Evolutionary conservation across 345 rosid species (phyloP), one percentile per base, ranked within the genome.

Genomic region (Leavenworthia alabamica): DNA sequence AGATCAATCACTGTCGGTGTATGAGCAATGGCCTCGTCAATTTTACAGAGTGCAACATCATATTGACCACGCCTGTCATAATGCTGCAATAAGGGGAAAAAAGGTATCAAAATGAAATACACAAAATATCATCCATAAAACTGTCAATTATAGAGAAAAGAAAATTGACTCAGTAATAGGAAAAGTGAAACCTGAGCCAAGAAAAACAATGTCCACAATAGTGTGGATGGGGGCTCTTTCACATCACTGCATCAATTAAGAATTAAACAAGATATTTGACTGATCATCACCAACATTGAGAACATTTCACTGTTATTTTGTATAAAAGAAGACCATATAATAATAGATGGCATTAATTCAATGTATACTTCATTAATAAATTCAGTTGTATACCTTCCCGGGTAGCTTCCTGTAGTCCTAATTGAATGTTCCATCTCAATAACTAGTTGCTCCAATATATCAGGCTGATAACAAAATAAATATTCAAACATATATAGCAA

Each of bases 1-100:
- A 90, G 74, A 80, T 94, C 97, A 79, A 94, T 94, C 53, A 94
- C 96, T 20, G 99, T 94, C 16, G 97, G 99, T 45, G 99, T 94
- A 72, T 90, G 97, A 63, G 70, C 75, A 57, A 94, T 86, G 62
- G 97, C 97, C 82, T 88, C 95, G 6, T 90, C 82, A 72, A 90
- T 88, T 80, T 86, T 94, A 46, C 76, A 61, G 59, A 94, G 78
- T 64, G 97, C 95, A 69, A 72, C 56, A 36, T 82, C 89, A 80
- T 84, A 81, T 35, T 77, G 93, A 66, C 95, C 86, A 62, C 90
- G 79, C 71, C 95, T 88, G 74, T 94, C 99, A 78, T 86, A 90
- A 81, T 94, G 99, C 99, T 94, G 97, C 82, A 72, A 32, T 53
- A 59, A 45, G 67, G 33, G 47, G 52, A 60, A 42, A 54, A 47